Base-by-base conservation (phyloP, 805 yeast genomes). In the Hanseniaspora taiwanica region DNA sequence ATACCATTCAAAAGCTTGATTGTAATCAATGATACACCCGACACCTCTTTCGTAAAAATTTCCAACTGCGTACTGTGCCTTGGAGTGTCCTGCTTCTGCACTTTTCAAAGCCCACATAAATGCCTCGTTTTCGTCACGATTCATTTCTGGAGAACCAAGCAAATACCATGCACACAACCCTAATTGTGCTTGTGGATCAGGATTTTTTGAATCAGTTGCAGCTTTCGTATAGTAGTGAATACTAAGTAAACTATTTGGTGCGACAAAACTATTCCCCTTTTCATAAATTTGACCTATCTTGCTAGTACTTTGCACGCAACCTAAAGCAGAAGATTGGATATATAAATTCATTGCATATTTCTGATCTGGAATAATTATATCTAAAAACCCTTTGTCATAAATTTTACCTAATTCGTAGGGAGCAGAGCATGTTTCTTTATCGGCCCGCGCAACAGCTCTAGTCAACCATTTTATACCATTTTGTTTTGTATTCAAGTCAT, bases 161-260 rank as follows among this genome's bases (percentile, higher is more conserved):
- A 89, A 66, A 56, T 89, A 91, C 96, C 97, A 91, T 1, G 96
- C 96, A 58, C 96, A 87, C 64, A 89, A 67, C 1, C 94, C 87
- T 52, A 89, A 66, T 94, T 89, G 91, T 9, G 94, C 79, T 37
- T 73, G 77, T 1, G 94, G 72, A 57, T 91, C 94, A 6, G 95
- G 96, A n/a, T 13, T 4, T 21, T 27, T 6, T 14, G 12, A 12
- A 3, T 78, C 78, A 23, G 78, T 58, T 0, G 97, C 96, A 0
- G 95, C 95, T 47, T 81, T 77, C 0, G 94, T 86, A 58, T 84
- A 89, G 56, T 87, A 89, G 57, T 91, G 96, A 35, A 91, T 83
- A 1, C 94, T 81, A 37, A 89, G 65, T 47, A 82, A 80, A 1
- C 86, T 66, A 57, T 91, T 94, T 45, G 76, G 81, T 2, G 84